Evolutionary conservation across 163 green algal species (phyloP), one percentile per base, ranked within the genome.

Genomic region (Scenedesmus sp.): DNA sequence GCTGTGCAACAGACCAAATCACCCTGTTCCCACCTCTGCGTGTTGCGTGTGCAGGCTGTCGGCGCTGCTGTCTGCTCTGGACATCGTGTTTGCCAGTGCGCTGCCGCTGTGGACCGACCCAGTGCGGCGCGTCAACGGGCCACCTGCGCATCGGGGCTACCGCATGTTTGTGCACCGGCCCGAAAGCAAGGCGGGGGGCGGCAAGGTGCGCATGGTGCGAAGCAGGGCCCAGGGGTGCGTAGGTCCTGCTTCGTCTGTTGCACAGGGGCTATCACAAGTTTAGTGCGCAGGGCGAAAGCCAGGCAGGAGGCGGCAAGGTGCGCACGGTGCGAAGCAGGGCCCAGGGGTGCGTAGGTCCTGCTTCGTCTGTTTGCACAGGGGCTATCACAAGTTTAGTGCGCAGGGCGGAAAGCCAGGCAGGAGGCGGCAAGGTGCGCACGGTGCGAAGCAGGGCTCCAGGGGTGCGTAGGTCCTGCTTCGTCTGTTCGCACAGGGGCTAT

Each of bases 111-210:
- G 88, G 88, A 35, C 37, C 16, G 87, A 91, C 79, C 70, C 44
- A 12, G 72, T 90, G 30, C n/a, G 85, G 12, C 44, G 35, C 16
- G 12, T 20, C 26, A 43, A 56, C 40, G 83, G 89, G 5, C 89
- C 89, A 1, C 70, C 83, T 20, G 88, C 88, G 37, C 65, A 88
- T 70, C n/a, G 81, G 81, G 92, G 92, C 51, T 98, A 97, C 90
- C 86, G 95, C 0, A 93, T 98, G 88, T 96, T 98, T 86, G 80
- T 98, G 3, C 93, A 96, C 88, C 81, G 95, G 83, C 18, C 44
- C 16, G 83, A 88, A 79, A 86, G 97, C 89, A 85, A 91, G 43
- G 37, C 20, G 15, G 51, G 51, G 30, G 51, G 49, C 35, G 82
- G 82, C 82, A 73, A 72, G 46, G 82, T 73, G 82, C 10, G 81